Conservation (phyloP, 192 early-diverging fungal species). For the Dissophora globulifera region DNA sequence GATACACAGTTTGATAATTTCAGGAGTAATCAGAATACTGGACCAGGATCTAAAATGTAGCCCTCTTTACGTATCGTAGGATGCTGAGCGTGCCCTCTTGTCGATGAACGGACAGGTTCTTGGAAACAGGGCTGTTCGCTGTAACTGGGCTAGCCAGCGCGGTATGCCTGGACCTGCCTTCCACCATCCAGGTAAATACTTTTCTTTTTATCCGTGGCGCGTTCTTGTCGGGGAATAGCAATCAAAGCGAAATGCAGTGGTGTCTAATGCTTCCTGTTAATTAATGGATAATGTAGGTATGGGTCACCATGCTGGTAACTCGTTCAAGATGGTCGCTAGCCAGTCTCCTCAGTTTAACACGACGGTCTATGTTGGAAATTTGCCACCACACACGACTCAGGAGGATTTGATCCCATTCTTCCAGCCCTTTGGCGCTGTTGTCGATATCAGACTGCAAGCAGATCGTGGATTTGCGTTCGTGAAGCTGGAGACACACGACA, state of each 20-base stretch:
- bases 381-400: slow-evolving; percentile 82
- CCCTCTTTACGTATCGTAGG: slow-evolving; percentile 40
- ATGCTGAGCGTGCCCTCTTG: slow-evolving; percentile 87
- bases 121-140: slow-evolving; percentile 86
- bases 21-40: too few relatives aligned
- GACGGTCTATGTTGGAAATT: slow-evolving; percentile 91
- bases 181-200: slow-evolving; percentile 33
- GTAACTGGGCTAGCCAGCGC: slow-evolving; percentile 96
- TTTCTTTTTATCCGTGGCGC: too few relatives aligned
- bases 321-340: slow-evolving; percentile 75
- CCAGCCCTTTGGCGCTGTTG: slow-evolving; percentile 79
- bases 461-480: slow-evolving; percentile 94
- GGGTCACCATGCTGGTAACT: slow-evolving; percentile 55
- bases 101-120: slow-evolving; percentile 84
- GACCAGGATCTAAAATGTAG: too few relatives aligned
- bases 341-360: slow-evolving; percentile 87
- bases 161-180: slow-evolving; percentile 59
- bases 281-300: slow-evolving; percentile 5
- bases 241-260: not conserved
- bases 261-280: not conserved
- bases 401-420: slow-evolving; percentile 78
- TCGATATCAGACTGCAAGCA: slow-evolving; percentile 85
- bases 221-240: too few relatives aligned
- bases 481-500: slow-evolving; percentile 91
- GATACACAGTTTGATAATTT: too few relatives aligned